Percentiles rank a stretch among this genome's conserved stretches.
These are phyloP conservation scores for Ascobolus immersus DNA, from an alignment of 495 filamentous ascomycete genomes.

Conservation along the genomic window DNA sequence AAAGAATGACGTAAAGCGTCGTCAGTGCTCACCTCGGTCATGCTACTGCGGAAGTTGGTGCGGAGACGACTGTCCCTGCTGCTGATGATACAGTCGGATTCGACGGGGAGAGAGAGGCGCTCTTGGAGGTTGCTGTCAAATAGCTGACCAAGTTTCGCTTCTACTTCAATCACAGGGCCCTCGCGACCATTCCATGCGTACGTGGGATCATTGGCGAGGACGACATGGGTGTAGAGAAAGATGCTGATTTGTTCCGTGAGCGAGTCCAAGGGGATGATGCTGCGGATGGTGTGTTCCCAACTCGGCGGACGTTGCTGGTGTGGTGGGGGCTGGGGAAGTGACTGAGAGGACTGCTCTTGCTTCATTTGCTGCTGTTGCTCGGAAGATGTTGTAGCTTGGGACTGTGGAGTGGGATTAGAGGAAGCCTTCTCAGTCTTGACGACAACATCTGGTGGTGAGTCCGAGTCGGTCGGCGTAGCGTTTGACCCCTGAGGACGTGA, in stretches of 20 bases:
- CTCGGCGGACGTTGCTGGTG: not conserved
- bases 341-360: conserved; percentile 3
- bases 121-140: conserved; percentile 42
- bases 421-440: no score
- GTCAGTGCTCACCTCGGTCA: conserved; percentile 45
- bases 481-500: no score
- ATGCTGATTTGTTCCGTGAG: conserved; percentile 42
- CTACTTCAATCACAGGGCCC: conserved; percentile 60
- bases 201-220: conserved; percentile 29
- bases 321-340: not conserved
- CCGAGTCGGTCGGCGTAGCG: no score
- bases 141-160: conserved; percentile 67
- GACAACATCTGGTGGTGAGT: no score
- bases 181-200: conserved; percentile 23
- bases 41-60: conserved; percentile 47
- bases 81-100: conserved; percentile 38
- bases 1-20: not conserved
- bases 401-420: conserved; percentile 5
- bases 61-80: conserved; percentile 23
- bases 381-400: conserved; percentile 7
- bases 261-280: conserved; percentile 37
- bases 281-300: conserved; percentile 53
- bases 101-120: conserved; percentile 37
- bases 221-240: conserved; percentile 45
- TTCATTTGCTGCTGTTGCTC: conserved; percentile 4